Evolutionary conservation across 768 basidiomycete genomes (phyloP), one percentile per base, ranked within the genome.

Genomic region (Termitomyces sp.): DNA sequence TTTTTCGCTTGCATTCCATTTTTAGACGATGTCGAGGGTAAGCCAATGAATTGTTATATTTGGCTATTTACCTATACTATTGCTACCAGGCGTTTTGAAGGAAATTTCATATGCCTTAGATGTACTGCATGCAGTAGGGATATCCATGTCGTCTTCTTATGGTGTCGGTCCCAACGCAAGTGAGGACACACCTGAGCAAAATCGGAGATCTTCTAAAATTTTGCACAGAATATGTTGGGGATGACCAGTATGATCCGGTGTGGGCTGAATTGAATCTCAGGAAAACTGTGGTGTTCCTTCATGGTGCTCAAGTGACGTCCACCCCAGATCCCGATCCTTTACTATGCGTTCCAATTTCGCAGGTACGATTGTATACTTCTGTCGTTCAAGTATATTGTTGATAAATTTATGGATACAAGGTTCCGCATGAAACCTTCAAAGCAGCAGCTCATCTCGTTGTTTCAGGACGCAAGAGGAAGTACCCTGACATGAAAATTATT

Each of bases 371-470:
- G 54, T 24, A 36, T 13, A 10, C 47, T 37, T n/a, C 34, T 6
- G 8, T 45, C 13, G 22, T 34, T 45, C 43, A 14, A n/a, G 22
- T 36, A 33, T 18, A 18, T 57, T 50, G 22, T 6, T 34, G 14
- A 20, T 57, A 8, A 44, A 52, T 9, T 16, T 5, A 12, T 22
- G 18, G 30, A 9, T 40, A 55, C 24, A 37, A 91, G 89, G 88
- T 89, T 0, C 89, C 89, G 7, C 86, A 89, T 67, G 89, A 91
- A 70, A 92, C 89, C 0, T 90, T 84, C 77, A 91, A 90, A 72
- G 90, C 88, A 1, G 88, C 88, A 34, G 84, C 88, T 3, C 87
- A 89, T 66, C 79, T 92, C 48, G 88, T 91, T 46, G 84, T 91
- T 24, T 81, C 86, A 0, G 86, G 87, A 46, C 72, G 76, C 65